Evolutionary conservation across 495 filamentous ascomycete genomes (phyloP), one percentile per base, ranked within the genome.

Genomic region (Aspergillus wentii): DNA sequence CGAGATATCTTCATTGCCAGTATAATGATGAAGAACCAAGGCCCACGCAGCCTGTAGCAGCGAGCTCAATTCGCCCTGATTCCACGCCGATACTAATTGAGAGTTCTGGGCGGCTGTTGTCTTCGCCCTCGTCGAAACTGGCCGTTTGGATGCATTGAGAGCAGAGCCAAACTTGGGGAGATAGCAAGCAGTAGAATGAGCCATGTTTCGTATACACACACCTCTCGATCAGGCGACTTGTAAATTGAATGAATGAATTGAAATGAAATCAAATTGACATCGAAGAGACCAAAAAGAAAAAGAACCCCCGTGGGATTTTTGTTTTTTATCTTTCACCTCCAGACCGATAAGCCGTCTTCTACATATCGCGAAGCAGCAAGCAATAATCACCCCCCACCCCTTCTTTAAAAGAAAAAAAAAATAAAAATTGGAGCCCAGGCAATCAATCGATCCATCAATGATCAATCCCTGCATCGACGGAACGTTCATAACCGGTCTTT

Each of bases 1-100:
- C 35, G 65, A 72, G 16, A 80, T 65, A 38, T 75, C 64, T 26
- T 77, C 66, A 8, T 66, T 64, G 1, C 66, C 68, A 22, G 74
- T 73, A 50, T 80, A 80, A 26, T 57, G 63, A 32, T 70, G 56
- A 30, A 81, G 52, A 1, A 79, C 61, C 15, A 80, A 40, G 3
- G 65, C 71, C 78, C 78, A 81, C 5, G 65, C 69, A 14, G 74
- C 54, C 40, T 73, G 66, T 35, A 79, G 43, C 15, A 72, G 19
- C 9, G 52, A 38, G 13, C 55, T 48, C 19, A 67, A 35, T 29
- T 53, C 38, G 0, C 48, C 46, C 40, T 56, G 44, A 10, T 57
- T 41, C 49, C 47, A 64, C 37, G 61, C 61, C 39, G 61, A 59
- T 46, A 62, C 52, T 47, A 67, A 54, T 41, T 59, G 52, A 40